A percentile compares a stretch with the other conserved stretches of the same genome.
Conservation (phyloP, 768 basidiomycete species). For the Fomitopsis serialis region DNA sequence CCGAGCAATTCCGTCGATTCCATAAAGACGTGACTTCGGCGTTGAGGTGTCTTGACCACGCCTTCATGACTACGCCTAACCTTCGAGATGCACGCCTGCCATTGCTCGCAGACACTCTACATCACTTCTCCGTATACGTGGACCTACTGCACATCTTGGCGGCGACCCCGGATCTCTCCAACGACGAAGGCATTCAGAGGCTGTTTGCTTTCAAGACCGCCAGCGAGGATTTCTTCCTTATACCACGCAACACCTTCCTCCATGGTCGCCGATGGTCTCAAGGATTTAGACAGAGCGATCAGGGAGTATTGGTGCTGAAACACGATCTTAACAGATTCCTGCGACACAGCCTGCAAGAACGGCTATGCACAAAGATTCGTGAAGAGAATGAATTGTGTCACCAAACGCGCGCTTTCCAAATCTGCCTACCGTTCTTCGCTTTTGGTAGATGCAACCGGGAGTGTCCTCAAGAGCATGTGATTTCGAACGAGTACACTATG, state of each 20-base stretch:
- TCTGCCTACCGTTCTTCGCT: conserved; percentile 28
- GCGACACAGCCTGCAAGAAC: conserved; percentile 18
- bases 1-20: conserved; percentile 23
- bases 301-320: conserved; percentile 1
- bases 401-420: conserved; percentile 27
- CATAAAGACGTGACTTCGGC: conserved; percentile 26
- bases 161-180: conserved; percentile 21
- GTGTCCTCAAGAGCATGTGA: conserved; percentile 36
- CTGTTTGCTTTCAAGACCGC: conserved; percentile 21
- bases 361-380: conserved; percentile 24
- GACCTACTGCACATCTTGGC: conserved; percentile 24
- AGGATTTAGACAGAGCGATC: neutral
- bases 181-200: conserved; percentile 18
- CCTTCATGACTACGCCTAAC: neutral
- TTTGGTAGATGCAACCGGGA: conserved; percentile 17
- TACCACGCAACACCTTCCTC: conserved; percentile 25
- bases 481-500: conserved; percentile 18
- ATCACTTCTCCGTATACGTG: neutral
- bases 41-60: conserved; percentile 3
- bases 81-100: neutral
- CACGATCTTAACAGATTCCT: conserved; percentile 21
- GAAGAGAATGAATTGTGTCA: conserved; percentile 30
- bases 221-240: conserved; percentile 22
- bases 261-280: neutral
- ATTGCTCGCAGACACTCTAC: neutral